These are phyloP conservation scores for Solanum aculeatissimum DNA, from an alignment of 305 asterid species.

Conservation along the genomic window DNA sequence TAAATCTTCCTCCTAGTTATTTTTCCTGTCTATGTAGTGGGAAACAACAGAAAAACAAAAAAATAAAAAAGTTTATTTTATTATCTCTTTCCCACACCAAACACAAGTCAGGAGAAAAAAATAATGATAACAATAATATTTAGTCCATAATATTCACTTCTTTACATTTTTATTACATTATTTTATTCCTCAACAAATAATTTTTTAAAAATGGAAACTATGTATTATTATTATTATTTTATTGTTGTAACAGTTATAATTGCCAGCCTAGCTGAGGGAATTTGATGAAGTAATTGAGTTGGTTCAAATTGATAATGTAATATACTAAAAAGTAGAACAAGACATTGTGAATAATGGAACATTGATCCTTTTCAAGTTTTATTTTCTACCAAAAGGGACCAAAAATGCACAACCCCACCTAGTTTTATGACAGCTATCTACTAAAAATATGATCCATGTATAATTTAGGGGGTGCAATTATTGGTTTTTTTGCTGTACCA, in stretches of 20 bases:
- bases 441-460: conserved; percentile 29
- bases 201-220: background rate
- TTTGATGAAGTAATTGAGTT: conserved; percentile 12
- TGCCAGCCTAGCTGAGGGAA: conserved; percentile 33
- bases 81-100: background rate
- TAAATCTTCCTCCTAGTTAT: conserved; percentile 13
- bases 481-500: conserved; percentile 9
- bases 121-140: background rate
- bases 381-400: conserved; percentile 28
- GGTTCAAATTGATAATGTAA: conserved; percentile 24
- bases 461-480: conserved; percentile 32
- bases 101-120: background rate
- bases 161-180: background rate
- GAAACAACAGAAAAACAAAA: conserved; percentile 47
- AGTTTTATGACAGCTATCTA: conserved; percentile 32
- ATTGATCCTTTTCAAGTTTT: conserved; percentile 13
- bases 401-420: conserved; percentile 36
- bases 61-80: background rate
- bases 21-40: conserved; percentile 51
- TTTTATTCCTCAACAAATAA: background rate
- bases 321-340: conserved; percentile 19
- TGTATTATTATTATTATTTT: background rate
- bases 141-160: background rate
- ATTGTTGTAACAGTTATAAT: conserved; percentile 9
- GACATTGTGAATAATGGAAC: conserved; percentile 29